Percentiles rank a stretch among this genome's conserved stretches.
Evolutionary conservation across 495 filamentous ascomycete genomes (phyloP).

Genomic region (Bathelium albidoporum): DNA sequence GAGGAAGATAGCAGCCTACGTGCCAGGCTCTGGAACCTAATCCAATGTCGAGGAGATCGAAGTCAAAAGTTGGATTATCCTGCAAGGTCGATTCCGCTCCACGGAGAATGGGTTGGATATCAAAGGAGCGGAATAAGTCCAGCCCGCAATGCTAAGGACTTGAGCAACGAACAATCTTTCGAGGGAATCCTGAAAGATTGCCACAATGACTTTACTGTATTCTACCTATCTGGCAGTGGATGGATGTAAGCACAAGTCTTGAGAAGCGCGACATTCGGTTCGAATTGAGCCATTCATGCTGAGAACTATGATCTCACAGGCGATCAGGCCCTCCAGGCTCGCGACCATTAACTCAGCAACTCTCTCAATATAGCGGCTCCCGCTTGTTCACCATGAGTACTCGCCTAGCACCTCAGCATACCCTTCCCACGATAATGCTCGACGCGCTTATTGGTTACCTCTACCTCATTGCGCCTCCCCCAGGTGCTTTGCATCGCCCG

Average conservation of each 20-base stretch:
- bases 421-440: slow-evolving; percentile 13
- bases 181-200: slow-evolving; percentile 8
- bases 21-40: slow-evolving; percentile 10
- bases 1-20: slow-evolving; percentile 5
- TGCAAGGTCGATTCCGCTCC: slow-evolving; percentile 1
- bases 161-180: slow-evolving; percentile 9
- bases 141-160: neutral
- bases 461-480: slow-evolving; percentile 14
- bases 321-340: slow-evolving; percentile 12
- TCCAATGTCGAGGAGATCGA: slow-evolving; percentile 10
- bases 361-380: slow-evolving; percentile 10
- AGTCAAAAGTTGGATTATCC: slow-evolving; percentile 13
- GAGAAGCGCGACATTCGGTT: neutral
- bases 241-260: slow-evolving; percentile 16
- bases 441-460: slow-evolving; percentile 15
- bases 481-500: slow-evolving; percentile 8
- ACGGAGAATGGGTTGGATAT: slow-evolving; percentile 13
- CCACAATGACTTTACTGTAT: slow-evolving; percentile 10
- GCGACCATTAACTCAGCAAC: slow-evolving; percentile 10
- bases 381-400: slow-evolving; percentile 13
- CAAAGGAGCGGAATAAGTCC: slow-evolving; percentile 3
- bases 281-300: neutral
- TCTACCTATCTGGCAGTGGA: slow-evolving; percentile 14
- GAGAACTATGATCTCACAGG: neutral
- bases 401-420: slow-evolving; percentile 14